Base-by-base conservation (phyloP, 768 basidiomycete species). In the Plicaturopsis crispa region DNA sequence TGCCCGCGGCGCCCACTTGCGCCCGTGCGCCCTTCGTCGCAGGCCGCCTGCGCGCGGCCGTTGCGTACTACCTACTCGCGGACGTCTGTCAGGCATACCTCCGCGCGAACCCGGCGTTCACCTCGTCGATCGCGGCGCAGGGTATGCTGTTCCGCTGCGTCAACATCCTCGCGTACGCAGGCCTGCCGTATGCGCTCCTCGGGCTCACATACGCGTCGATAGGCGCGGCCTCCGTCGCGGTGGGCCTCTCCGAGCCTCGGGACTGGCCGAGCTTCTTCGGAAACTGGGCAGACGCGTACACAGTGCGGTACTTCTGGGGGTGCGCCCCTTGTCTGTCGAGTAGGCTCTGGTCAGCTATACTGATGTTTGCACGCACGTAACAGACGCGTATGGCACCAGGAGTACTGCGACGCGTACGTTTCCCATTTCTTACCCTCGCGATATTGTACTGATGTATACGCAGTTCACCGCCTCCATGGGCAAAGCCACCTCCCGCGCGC, bases 251-350 rank as follows among this genome's bases (percentile, higher is more conserved):
- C n/a, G 33, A 57, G n/a, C 62, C 64, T 1, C 43, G 48, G 16
- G 56, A 59, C 21, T 72, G 69, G 67, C 65, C 66, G 1, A 53
- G 51, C 16, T 16, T 65, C 6, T 69, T 62, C 39, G 64, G 65
- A 0, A 38, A 37, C 6, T 49, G 46, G 36, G 33, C 36, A 6
- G 57, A 68, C 18, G 61, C 60, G 5, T 67, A 61, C 42, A 63
- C 63, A 2, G 38, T 70, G 11, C 57, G 62, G 13, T 52, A 53
- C 5, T 55, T 63, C 19, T 70, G 67, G 69, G 59, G 66, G 65
- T 66, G 43, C 45, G 63, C 52, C 5, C 33, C 20, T 35, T 10
- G n/a, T 19, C 18, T 31, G 13, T 28, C 13, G 18, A 4, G 16
- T 13, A 34, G 28, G 18, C 14, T 23, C 13, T n/a, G n/a, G n/a